Percentiles rank a stretch among this genome's conserved stretches.
Evolutionary conservation across 2,329 filamentous ascomycete species (phyloP).

Genomic region (Ceratocystis ficicola): DNA sequence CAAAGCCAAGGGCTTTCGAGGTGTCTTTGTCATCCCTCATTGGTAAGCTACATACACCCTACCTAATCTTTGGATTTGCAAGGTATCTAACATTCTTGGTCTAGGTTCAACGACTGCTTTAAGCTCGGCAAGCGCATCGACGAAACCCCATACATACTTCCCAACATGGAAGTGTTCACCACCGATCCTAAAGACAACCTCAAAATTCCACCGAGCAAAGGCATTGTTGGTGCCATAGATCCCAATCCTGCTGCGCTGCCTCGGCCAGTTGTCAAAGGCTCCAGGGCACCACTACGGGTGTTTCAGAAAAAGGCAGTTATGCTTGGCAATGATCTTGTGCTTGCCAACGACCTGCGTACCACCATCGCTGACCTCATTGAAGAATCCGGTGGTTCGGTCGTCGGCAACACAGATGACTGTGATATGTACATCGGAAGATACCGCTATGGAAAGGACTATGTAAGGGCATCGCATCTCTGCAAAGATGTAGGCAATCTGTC

Average conservation of each 20-base stretch:
- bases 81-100: not conserved
- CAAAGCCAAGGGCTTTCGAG: conserved; percentile 50
- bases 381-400: conserved; percentile 58
- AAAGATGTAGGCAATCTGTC: conserved; percentile 85
- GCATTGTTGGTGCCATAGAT: conserved; percentile 56
- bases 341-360: conserved; percentile 52
- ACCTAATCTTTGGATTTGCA: not conserved
- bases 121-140: conserved; percentile 84
- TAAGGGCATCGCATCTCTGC: conserved; percentile 58
- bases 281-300: conserved; percentile 50
- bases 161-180: conserved; percentile 71
- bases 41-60: conserved; percentile 47
- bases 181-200: conserved; percentile 44
- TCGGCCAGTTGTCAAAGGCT: conserved; percentile 33
- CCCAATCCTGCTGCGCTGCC: conserved; percentile 35
- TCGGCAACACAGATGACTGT: conserved; percentile 52
- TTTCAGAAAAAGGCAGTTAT: conserved; percentile 69
- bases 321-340: conserved; percentile 60
- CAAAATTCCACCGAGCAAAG: conserved; percentile 44
- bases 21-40: conserved; percentile 82
- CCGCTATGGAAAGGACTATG: conserved; percentile 67
- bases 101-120: conserved; percentile 90
- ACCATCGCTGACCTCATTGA: conserved; percentile 61
- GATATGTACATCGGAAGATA: conserved; percentile 82
- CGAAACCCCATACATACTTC: conserved; percentile 73